phyloP scores from a whole-genome alignment of 2,329 filamentous ascomycete species.

The Apiospora arundinis region DNA sequence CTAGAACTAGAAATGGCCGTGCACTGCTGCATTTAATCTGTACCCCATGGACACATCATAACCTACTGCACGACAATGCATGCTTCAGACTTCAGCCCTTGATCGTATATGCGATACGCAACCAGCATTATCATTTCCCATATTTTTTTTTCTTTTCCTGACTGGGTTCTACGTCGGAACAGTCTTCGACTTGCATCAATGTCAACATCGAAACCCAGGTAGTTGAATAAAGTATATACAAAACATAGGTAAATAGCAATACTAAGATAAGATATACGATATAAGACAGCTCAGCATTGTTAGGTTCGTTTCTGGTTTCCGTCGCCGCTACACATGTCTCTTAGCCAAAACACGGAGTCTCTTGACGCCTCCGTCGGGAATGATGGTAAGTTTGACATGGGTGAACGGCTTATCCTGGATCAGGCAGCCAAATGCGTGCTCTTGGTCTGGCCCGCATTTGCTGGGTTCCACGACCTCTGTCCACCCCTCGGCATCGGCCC shows the following conservation, averaged over 20 bases:
- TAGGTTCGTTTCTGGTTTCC: neutral
- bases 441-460: conserved; percentile 74
- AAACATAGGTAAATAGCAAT: too few species aligned
- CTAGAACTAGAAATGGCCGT: conserved; percentile 7
- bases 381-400: conserved; percentile 86
- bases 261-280: too few species aligned
- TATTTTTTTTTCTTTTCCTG: neutral
- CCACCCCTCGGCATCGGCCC: conserved; percentile 66
- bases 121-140: neutral
- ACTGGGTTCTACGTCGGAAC: neutral
- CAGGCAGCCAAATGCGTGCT: conserved; percentile 68
- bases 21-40: neutral
- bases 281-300: neutral
- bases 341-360: conserved; percentile 78
- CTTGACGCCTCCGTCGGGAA: conserved; percentile 85
- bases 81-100: neutral
- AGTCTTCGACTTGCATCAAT: neutral
- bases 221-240: too few species aligned
- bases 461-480: conserved; percentile 68
- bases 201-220: too few species aligned
- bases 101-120: neutral
- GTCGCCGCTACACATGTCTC: conserved; percentile 20
- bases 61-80: neutral
- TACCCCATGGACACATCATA: neutral
- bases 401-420: conserved; percentile 69